Conservation (phyloP, 2,329 filamentous ascomycete genomes). For the Arthrobotrys iridis region DNA sequence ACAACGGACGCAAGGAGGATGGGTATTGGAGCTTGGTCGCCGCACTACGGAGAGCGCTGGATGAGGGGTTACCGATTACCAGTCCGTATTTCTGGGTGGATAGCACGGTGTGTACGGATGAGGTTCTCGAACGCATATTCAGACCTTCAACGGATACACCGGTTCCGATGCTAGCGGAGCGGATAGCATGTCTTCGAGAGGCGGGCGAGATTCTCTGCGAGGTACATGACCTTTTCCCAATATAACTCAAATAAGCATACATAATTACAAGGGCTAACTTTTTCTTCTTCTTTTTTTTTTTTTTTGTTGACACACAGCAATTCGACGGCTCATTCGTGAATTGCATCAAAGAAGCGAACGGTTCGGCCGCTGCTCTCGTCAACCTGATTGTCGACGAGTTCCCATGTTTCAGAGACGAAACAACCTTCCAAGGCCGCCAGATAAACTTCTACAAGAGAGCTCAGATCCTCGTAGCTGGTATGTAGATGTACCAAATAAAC, state of each 20-base stretch:
- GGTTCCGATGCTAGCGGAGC: constrained; percentile 83
- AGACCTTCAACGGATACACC: constrained; percentile 84
- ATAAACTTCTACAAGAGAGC: constrained; percentile 91
- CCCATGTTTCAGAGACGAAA: constrained; percentile 81
- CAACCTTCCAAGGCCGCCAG: constrained; percentile 75
- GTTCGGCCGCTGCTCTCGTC: constrained; percentile 84
- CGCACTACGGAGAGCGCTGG: constrained; percentile 82
- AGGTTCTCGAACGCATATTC: constrained; percentile 80
- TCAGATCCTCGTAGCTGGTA: constrained; percentile 85
- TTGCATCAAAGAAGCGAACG: constrained; percentile 76
- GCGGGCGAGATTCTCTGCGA: constrained; percentile 82
- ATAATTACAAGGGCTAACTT: background rate
- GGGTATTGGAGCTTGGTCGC: constrained; percentile 97
- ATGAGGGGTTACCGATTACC: constrained; percentile 90
- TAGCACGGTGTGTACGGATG: constrained; percentile 78
- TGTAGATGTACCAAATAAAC: background rate
- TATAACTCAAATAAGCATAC: background rate
- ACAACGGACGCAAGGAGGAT: constrained; percentile 83
- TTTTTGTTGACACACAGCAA: constrained; percentile 71
- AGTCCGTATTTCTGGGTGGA: constrained; percentile 86
- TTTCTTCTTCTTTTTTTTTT: constrained; percentile 3
- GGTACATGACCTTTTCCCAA: too few species aligned
- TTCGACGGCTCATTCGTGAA: constrained; percentile 79
- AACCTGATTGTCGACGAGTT: constrained; percentile 87
- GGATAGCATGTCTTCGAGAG: constrained; percentile 81